These are phyloP conservation scores for Nicotiana paniculata DNA, from an alignment of 257 asterid genomes.

Conservation along the genomic window DNA sequence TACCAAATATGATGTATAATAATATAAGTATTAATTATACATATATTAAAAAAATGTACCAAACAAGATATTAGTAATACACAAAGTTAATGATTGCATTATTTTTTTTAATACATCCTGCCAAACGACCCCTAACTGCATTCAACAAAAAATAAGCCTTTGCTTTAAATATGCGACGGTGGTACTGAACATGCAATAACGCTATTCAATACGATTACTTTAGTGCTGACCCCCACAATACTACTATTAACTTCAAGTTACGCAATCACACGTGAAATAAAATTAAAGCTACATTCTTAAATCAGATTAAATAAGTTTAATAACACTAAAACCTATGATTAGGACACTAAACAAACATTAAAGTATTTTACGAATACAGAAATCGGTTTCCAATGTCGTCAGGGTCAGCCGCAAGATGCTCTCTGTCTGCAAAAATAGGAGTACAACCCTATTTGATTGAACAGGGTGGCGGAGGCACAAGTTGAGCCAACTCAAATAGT, in stretches of 20 bases:
- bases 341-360: not conserved
- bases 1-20: too few relatives aligned
- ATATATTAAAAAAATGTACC: too few relatives aligned
- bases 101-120: too few relatives aligned
- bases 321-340: not conserved
- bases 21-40: too few relatives aligned
- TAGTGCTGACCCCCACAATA: not conserved
- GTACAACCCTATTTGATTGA: not conserved
- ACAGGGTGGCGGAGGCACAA: too few relatives aligned
- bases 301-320: not conserved
- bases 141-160: not conserved
- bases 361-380: not conserved
- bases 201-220: not conserved
- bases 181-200: not conserved
- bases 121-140: too few relatives aligned
- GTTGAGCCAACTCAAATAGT: too few relatives aligned
- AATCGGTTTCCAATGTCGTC: constrained; percentile 1
- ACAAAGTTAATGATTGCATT: too few relatives aligned
- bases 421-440: not conserved
- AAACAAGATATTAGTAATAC: too few relatives aligned
- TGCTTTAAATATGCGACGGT: not conserved
- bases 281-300: not conserved
- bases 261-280: constrained; percentile 4
- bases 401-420: constrained; percentile 24
- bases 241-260: not conserved